Evolutionary conservation across 352 stramenopile genomes (phyloP).

Genomic region (Globisporangium paroecandrum): DNA sequence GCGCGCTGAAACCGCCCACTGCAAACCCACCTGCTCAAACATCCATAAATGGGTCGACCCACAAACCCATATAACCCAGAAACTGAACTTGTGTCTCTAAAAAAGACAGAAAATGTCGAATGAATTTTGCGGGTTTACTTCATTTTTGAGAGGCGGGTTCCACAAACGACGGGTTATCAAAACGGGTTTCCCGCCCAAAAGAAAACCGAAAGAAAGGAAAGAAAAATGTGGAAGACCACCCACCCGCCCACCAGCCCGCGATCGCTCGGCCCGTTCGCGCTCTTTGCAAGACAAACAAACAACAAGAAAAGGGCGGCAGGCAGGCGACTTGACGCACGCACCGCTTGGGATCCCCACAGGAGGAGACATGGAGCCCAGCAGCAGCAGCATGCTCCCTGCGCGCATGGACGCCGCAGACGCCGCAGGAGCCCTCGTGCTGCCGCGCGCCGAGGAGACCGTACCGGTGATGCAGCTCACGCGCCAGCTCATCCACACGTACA

Average conservation of each 20-base stretch:
- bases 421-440: conserved; percentile 8
- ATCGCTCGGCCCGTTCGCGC: not conserved
- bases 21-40: not conserved
- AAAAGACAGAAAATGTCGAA: not conserved
- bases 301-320: conserved; percentile 12
- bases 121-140: not conserved
- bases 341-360: conserved; percentile 11
- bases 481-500: conserved; percentile 96
- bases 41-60: not conserved
- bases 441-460: conserved; percentile 31
- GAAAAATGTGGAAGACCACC: not conserved
- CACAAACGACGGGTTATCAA: not conserved
- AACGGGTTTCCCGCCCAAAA: not conserved
- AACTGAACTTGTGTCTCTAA: not conserved
- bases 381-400: conserved; percentile 1
- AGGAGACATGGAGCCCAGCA: conserved; percentile 15
- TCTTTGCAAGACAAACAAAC: conserved; percentile 3
- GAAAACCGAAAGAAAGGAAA: not conserved
- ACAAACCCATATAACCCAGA: not conserved
- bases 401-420: not conserved
- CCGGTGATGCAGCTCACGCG: conserved; percentile 85
- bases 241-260: no score
- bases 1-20: not conserved
- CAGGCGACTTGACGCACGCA: conserved; percentile 7
- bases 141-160: not conserved